Conservation (phyloP, 768 basidiomycete species). For the Hortiboletus flavorubellus region DNA sequence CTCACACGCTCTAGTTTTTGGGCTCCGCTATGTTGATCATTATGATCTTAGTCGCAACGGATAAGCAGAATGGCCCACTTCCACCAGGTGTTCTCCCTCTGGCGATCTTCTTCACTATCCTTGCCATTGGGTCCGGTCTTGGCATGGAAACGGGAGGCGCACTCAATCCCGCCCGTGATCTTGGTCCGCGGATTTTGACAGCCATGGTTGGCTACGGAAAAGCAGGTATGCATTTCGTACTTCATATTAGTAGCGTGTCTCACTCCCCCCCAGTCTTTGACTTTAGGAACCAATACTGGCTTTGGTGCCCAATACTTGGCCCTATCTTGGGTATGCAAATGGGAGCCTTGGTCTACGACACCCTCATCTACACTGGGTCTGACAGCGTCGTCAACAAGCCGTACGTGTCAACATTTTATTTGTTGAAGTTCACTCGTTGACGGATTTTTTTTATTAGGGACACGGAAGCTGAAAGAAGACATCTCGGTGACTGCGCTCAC, state of each 20-base stretch:
- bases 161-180: constrained; percentile 69
- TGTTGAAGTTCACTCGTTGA: not conserved
- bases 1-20: constrained; percentile 42
- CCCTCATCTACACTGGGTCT: constrained; percentile 51
- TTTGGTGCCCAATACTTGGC: constrained; percentile 64
- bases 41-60: constrained; percentile 50
- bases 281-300: constrained; percentile 60
- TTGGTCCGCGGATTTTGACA: constrained; percentile 65
- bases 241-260: not conserved
- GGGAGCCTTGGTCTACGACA: constrained; percentile 57
- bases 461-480: constrained; percentile 11
- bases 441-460: constrained; percentile 2
- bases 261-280: constrained; percentile 17
- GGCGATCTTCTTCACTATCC: constrained; percentile 50
- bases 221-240: constrained; percentile 36
- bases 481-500: constrained; percentile 12
- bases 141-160: constrained; percentile 68
- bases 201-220: constrained; percentile 71
- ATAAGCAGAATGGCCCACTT: constrained; percentile 48
- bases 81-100: constrained; percentile 52
- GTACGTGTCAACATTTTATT: constrained; percentile 30
- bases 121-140: constrained; percentile 56
- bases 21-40: constrained; percentile 53
- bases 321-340: constrained; percentile 57
- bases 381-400: constrained; percentile 54